Evolutionary conservation across 2,329 filamentous ascomycete species (phyloP), one percentile per base, ranked within the genome.

Genomic region (Chrysoporthe puriensis): DNA sequence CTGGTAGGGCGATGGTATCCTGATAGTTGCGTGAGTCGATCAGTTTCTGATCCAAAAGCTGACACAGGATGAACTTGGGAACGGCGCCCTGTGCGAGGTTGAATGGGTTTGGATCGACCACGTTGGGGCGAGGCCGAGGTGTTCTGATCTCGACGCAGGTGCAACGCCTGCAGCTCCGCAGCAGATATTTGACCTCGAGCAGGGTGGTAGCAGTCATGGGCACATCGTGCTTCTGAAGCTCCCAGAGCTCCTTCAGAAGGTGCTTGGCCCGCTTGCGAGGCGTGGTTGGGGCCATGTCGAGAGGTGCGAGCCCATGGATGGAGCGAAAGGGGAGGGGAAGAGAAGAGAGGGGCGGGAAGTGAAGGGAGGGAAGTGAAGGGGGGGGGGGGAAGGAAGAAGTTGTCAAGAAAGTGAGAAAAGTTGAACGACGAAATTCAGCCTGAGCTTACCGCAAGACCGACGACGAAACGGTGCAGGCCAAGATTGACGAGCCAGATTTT

Each of bases 11-110:
- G 42, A 72, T 56, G 6, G 68, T 66, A 60, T 69, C 73, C 65
- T 69, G 74, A 61, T 71, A 73, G 72, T 73, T 79, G 58, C 68
- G 63, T 36, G 73, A 62, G 63, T 81, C 73, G 73, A 78, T 76
- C 69, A 82, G 74, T 57, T 73, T 74, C 70, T 82, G 78, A 1
- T 78, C 77, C 66, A 80, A 73, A 40, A 81, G 74, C 69, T 83
- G 81, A 46, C 79, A 81, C 44, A 75, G 64, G 26, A 83, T 75
- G 68, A 82, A 82, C 34, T 74, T 73, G 8, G 80, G 77, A 50
- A 71, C 56, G 1, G 64, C 58, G 57, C 62, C 59, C 40, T 70
- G 63, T n/a, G 54, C 61, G 16, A 69, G 59, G 21, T 42, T 60
- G 46, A 69, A 59, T 16, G 63, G 63, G 8, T 26, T 61, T 73